Evolutionary conservation across 257 asterid genomes (phyloP), one percentile per base, ranked within the genome.

Genomic region (Mentha longifolia): DNA sequence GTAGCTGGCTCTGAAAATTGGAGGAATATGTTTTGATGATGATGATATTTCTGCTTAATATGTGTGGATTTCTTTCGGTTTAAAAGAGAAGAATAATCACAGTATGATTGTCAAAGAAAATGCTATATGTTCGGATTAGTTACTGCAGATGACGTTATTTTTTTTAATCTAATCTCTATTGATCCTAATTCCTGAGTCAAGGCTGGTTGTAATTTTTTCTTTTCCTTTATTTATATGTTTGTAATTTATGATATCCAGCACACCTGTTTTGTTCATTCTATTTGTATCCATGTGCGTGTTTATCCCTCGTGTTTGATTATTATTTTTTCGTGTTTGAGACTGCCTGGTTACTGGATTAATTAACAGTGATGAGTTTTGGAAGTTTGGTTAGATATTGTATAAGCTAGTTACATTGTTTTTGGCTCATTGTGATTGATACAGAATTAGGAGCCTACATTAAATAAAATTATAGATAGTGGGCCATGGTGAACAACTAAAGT

Each of bases 261-360:
- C 10, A 16, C 28, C 12, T 52, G 15, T 50, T 52, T 46, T 6
- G 7, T 19, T 47, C n/a, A 46, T 46, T 54, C 31, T 25, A 12
- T 22, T 5, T 17, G 33, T 4, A 28, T 56, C 28, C 9, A 16
- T 31, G 52, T 51, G 30, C 6, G 30, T 8, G 30, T 10, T 25
- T 25, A 14, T 6, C 41, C 42, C 3, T 30, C 19, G 28, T 6
- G 25, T 72, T 52, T 35, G 58, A 25, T 15, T 51, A 37, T 22
- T 7, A 50, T 35, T 54, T 17, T 17, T 35, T 45, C 1, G 28
- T 31, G 68, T 33, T 56, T 20, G 3, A n/a, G 33, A 13, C 17
- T 39, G 60, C 31, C 49, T 55, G n/a, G 45, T 57, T 50, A 41
- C 10, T 37, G 66, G 65, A 73, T 22, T 45, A 56, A 5, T 37